Base-by-base conservation (phyloP, 1,284 basidiomycete species). In the Rhizoctonia solani region DNA sequence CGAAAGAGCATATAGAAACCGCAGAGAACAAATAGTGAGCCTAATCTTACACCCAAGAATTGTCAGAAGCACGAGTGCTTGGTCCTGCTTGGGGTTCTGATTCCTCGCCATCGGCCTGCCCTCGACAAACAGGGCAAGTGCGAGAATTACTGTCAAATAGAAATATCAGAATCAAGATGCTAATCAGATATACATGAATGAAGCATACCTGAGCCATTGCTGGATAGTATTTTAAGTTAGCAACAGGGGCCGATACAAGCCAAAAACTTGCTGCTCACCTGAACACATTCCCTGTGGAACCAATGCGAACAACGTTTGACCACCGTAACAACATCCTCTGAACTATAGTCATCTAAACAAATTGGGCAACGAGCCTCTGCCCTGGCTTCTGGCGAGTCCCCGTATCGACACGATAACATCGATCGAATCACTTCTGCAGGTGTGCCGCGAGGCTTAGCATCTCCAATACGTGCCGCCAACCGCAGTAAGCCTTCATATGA, bases 401-500 rank as follows among this genome's bases (percentile, higher is more conserved):
- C 59, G 47, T 69, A 72, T 11, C 63, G 49, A 14, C 54, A 37
- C 1, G 54, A 23, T 11, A 53, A 68, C 25, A 72, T 56, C 19
- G 56, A 34, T n/a, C 42, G 47, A 27, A 69, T 69, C 3, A 68
- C 50, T 21, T 70, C 65, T 21, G 66, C 37, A 3, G 61, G 59
- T 5, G 66, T 66, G 16, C 68, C 46, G n/a, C 59, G 61, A 6
- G 69, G 69, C 53, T 69, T 67, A 0, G 71, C 66, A 16, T 69
- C 61, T 29, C 71, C 71, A 32, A 70, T 71, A 9, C 71, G 67
- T 4, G 68, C 69, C 16, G 67, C 66, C 5, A 72, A 34, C n/a
- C 71, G n/a, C 11, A 70, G 59, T 32, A 72, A 68, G 16, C 68
- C 68, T 54, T 72, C 71, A 53, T 70, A 72, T 27, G 71, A 69